Evolutionary conservation across 192 early-diverging fungal species (phyloP).

Genomic region (Coemansia biformis): DNA sequence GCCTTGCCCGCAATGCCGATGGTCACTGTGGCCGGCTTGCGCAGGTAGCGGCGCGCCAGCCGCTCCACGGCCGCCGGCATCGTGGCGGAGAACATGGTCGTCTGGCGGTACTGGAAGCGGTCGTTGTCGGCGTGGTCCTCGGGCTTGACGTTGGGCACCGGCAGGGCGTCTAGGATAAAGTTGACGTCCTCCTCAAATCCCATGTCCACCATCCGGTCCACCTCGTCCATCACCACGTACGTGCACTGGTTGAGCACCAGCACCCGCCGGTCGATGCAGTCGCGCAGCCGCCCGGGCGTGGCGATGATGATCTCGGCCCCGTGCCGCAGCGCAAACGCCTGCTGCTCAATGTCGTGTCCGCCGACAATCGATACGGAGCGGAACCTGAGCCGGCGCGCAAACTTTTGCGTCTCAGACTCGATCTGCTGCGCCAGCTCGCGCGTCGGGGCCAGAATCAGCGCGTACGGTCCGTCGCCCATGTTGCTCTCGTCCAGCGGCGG

Average conservation of each 20-base stretch:
- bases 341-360: constrained; percentile 83
- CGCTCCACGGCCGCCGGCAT: constrained; percentile 95
- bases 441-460: constrained; percentile 90
- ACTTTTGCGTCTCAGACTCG: constrained; percentile 88
- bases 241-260: constrained; percentile 89
- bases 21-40: constrained; percentile 86
- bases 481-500: constrained; percentile 75
- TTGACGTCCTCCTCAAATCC: constrained; percentile 95
- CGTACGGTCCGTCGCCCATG: constrained; percentile 83
- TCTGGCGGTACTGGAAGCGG: constrained; percentile 70
- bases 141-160: constrained; percentile 84
- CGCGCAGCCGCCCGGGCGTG: constrained; percentile 92
- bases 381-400: constrained; percentile 78
- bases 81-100: constrained; percentile 99
- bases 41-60: constrained; percentile 87
- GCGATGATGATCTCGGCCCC: constrained; percentile 97
- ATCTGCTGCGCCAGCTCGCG: constrained; percentile 98
- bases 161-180: constrained; percentile 89
- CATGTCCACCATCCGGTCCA: constrained; percentile 93
- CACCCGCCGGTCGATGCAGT: constrained; percentile 84
- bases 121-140: constrained; percentile 58
- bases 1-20: constrained; percentile 96
- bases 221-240: constrained; percentile 99
- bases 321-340: constrained; percentile 80
- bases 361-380: constrained; percentile 80